Conservation (phyloP, 352 stramenopile species). For the Phytophthora multivora region DNA sequence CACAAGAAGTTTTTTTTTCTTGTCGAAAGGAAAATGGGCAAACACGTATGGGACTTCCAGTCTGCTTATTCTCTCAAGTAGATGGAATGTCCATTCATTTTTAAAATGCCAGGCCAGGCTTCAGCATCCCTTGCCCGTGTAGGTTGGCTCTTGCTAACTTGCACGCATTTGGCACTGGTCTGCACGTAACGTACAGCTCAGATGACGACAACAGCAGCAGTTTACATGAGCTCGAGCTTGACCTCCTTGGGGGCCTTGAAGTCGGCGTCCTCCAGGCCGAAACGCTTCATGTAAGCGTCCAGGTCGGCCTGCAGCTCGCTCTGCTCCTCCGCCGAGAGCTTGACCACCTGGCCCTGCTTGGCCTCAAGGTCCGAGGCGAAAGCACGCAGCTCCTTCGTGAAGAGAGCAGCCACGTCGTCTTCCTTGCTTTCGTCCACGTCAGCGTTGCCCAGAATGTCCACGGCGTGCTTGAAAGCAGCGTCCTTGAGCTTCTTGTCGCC, state of each 20-base stretch:
- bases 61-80: conserved; percentile 40
- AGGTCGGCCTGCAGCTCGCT: conserved; percentile 83
- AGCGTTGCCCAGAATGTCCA: conserved; percentile 80
- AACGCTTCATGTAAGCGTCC: conserved; percentile 88
- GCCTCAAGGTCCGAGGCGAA: conserved; percentile 76
- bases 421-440: conserved; percentile 79
- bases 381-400: conserved; percentile 82
- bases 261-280: conserved; percentile 76
- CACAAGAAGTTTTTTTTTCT: neutral
- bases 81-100: conserved; percentile 40
- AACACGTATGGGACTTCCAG: neutral
- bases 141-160: conserved; percentile 15
- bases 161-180: conserved; percentile 22
- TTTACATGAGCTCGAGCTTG: conserved; percentile 88
- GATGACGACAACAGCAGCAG: conserved; percentile 13
- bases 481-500: conserved; percentile 88
- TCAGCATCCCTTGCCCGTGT: conserved; percentile 10
- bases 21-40: no score
- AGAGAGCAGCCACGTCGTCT: conserved; percentile 82
- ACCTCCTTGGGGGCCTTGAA: conserved; percentile 86
- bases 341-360: conserved; percentile 80
- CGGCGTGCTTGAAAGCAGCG: conserved; percentile 82
- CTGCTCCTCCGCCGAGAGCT: conserved; percentile 78
- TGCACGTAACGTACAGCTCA: conserved; percentile 13
- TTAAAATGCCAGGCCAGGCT: conserved; percentile 32